phyloP scores from a whole-genome alignment of 345 rosid genomes.

The Populus tremula region DNA sequence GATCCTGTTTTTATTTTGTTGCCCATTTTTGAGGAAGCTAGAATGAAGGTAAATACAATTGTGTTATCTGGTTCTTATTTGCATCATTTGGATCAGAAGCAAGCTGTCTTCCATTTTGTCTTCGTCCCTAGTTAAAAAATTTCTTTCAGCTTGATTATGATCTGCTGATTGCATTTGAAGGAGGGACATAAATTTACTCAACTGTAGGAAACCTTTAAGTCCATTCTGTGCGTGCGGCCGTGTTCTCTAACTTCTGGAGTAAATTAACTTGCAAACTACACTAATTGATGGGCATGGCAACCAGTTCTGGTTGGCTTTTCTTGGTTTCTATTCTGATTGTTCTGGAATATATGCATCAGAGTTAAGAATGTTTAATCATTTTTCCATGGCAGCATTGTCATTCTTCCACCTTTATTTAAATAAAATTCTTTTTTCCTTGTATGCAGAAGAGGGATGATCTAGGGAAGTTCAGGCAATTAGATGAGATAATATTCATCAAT shows the following conservation, averaged over 20 bases:
- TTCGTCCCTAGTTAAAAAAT: neutral
- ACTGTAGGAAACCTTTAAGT: neutral
- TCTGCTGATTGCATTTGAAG: too few relatives aligned
- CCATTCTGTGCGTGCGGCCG: neutral
- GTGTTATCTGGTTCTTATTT: neutral
- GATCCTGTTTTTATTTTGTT: conserved; percentile 83
- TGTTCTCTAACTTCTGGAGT: too few relatives aligned
- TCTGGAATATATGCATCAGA: neutral
- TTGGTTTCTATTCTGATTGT: neutral
- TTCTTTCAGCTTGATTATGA: neutral
- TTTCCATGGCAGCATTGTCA: neutral
- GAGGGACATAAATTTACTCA: too few relatives aligned
- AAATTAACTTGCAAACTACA: neutral
- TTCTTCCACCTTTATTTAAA: neutral
- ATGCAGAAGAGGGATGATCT: conserved; percentile 74
- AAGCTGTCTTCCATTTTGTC: neutral
- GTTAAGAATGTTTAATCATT: neutral
- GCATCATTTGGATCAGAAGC: neutral
- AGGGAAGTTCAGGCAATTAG: conserved; percentile 84
- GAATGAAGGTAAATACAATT: conserved; percentile 64
- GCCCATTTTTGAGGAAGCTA: conserved; percentile 78
- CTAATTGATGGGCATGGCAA: neutral
- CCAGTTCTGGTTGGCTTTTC: neutral
- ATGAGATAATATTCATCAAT: conserved; percentile 67
- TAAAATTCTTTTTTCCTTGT: neutral